phyloP scores from a whole-genome alignment of 306 rosid species.

The Sicyos edulis region DNA sequence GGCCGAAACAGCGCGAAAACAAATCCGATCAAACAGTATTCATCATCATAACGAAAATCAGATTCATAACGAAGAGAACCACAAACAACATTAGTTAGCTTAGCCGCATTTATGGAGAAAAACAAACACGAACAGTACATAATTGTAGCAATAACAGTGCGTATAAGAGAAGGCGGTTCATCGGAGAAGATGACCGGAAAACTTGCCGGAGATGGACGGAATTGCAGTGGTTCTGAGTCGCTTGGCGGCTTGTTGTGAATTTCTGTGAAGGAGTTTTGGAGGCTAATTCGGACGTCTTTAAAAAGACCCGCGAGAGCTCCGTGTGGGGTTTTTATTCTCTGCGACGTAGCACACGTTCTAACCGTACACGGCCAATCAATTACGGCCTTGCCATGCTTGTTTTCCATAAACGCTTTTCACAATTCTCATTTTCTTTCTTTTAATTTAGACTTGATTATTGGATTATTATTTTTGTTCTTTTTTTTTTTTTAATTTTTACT shows the following conservation, averaged over 20 bases:
- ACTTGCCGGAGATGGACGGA: constrained; percentile 16
- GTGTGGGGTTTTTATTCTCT: not conserved
- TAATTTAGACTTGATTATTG: too few species aligned
- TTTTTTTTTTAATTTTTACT: too few species aligned
- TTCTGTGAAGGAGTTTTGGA: not conserved
- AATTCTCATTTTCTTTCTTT: not conserved
- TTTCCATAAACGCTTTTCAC: not conserved
- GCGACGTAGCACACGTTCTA: not conserved
- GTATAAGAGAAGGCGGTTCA: not conserved
- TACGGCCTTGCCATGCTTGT: not conserved
- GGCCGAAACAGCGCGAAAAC: not conserved
- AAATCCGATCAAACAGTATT: not conserved
- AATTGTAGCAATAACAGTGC: not conserved
- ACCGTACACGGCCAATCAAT: not conserved
- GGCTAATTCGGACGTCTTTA: not conserved
- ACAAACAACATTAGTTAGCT: not conserved
- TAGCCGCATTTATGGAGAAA: not conserved
- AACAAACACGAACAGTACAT: constrained; percentile 1
- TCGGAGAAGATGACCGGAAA: not conserved
- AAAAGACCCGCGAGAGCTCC: constrained; percentile 16
- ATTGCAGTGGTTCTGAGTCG: not conserved
- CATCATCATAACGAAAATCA: not conserved
- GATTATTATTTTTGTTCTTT: too few species aligned
- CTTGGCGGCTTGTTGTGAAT: not conserved
- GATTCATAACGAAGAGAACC: not conserved